These are phyloP conservation scores for Oropetium thomaeum DNA, from an alignment of 176 grass and related monocot species.

Conservation along the genomic window DNA sequence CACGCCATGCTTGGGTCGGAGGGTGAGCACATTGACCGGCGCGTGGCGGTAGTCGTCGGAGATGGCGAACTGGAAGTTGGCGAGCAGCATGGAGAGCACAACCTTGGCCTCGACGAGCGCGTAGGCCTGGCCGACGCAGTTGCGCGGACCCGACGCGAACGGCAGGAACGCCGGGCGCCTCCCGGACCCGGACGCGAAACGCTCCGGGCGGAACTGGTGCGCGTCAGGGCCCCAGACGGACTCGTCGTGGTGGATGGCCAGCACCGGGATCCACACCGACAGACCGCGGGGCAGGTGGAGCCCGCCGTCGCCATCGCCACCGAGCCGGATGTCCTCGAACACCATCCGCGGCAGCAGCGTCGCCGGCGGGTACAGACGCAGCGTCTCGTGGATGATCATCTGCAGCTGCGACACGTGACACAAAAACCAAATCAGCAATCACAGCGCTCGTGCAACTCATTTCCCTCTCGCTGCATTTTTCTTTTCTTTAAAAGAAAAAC, in stretches of 20 bases:
- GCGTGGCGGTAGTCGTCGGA: slow-evolving; percentile 82
- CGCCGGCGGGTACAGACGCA: slow-evolving; percentile 88
- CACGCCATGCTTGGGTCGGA: slow-evolving; percentile 81
- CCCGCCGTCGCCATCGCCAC: slow-evolving; percentile 5
- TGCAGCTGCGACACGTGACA: slow-evolving; percentile 49
- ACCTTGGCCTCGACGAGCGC: slow-evolving; percentile 81
- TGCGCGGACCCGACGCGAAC: slow-evolving; percentile 76
- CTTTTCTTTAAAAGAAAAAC: no score
- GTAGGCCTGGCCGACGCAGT: slow-evolving; percentile 82
- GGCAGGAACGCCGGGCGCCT: slow-evolving; percentile 68
- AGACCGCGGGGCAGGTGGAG: slow-evolving; percentile 69
- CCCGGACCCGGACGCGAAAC: slow-evolving; percentile 50
- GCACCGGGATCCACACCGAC: slow-evolving; percentile 87
- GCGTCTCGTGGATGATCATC: slow-evolving; percentile 94
- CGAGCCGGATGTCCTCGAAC: slow-evolving; percentile 73
- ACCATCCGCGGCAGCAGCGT: slow-evolving; percentile 86
- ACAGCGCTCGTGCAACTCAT: no score
- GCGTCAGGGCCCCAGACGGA: slow-evolving; percentile 71
- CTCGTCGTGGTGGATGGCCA: slow-evolving; percentile 87
- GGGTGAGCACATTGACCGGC: slow-evolving; percentile 81
- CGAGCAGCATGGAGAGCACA: slow-evolving; percentile 72
- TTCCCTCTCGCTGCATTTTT: no score
- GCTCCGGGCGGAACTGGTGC: slow-evolving; percentile 71
- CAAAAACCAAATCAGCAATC: neutral
- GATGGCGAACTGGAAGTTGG: slow-evolving; percentile 69